These are phyloP conservation scores for Yamadazyma kitorensis DNA, from an alignment of 805 yeast genomes.

Conservation along the genomic window DNA sequence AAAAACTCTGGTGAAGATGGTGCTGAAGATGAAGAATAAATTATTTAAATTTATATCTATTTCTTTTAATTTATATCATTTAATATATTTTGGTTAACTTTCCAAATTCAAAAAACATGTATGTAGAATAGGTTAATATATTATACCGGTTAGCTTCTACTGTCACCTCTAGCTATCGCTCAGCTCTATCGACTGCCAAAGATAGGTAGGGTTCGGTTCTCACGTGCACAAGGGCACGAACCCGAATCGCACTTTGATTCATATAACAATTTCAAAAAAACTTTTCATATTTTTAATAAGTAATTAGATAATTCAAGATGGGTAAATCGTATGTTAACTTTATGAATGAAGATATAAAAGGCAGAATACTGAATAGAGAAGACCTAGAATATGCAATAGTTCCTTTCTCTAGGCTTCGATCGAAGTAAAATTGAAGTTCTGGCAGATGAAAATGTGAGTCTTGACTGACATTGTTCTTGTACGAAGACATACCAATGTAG, in stretches of 20 bases:
- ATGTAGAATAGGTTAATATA: slow-evolving; percentile 11
- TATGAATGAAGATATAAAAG: neutral
- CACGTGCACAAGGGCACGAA: slow-evolving; percentile 4
- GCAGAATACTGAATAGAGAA: too few relatives aligned
- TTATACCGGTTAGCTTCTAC: too few relatives aligned
- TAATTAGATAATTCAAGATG: slow-evolving; percentile 27
- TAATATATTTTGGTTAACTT: slow-evolving; percentile 13
- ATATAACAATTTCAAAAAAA: too few relatives aligned
- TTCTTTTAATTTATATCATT: slow-evolving; percentile 3
- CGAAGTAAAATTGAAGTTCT: too few relatives aligned
- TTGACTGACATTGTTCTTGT: too few relatives aligned
- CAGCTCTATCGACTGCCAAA: too few relatives aligned
- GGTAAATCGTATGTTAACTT: slow-evolving; percentile 35
- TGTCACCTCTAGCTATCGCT: too few relatives aligned
- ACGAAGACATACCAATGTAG: too few relatives aligned
- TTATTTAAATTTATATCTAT: slow-evolving; percentile 17
- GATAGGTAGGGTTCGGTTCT: neutral
- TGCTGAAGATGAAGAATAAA: slow-evolving; percentile 76
- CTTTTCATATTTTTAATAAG: slow-evolving; percentile 8
- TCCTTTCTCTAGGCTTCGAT: too few relatives aligned
- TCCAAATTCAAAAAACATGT: slow-evolving; percentile 8
- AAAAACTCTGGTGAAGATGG: slow-evolving; percentile 58
- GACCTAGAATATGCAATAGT: too few relatives aligned
- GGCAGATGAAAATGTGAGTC: too few relatives aligned
- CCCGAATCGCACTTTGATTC: slow-evolving; percentile 1